Conservation (phyloP, 768 basidiomycete genomes). For the Crassisporium funariophilum region DNA sequence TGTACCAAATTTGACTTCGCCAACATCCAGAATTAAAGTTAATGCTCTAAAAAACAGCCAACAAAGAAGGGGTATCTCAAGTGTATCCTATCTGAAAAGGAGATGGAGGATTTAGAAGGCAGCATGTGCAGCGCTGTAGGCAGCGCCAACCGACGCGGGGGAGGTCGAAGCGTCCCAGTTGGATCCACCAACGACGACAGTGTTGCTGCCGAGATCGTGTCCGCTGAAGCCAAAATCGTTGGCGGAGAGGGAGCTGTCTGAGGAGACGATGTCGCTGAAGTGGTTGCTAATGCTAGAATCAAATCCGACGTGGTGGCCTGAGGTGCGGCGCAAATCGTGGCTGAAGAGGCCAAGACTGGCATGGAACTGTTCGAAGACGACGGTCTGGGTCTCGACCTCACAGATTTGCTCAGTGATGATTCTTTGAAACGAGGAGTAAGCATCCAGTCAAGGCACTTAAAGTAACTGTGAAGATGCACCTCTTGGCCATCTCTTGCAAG, state of each 20-base stretch:
- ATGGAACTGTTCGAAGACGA: slow-evolving; percentile 44
- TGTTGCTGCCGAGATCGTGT: slow-evolving; percentile 38
- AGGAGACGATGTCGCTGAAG: slow-evolving; percentile 33
- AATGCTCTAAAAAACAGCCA: no score
- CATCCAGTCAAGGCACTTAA: not conserved
- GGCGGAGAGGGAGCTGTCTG: slow-evolving; percentile 36
- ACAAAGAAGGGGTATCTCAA: no score
- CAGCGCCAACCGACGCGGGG: slow-evolving; percentile 30
- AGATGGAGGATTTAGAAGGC: no score
- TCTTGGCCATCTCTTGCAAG: slow-evolving; percentile 47
- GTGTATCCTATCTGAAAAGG: no score
- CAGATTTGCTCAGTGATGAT: slow-evolving; percentile 49
- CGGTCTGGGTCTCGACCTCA: slow-evolving; percentile 49
- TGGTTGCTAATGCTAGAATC: slow-evolving; percentile 38
- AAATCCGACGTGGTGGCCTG: slow-evolving; percentile 37
- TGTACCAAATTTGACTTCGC: no score
- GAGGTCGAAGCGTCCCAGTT: slow-evolving; percentile 39
- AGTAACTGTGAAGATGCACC: no score
- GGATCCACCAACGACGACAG: slow-evolving; percentile 35
- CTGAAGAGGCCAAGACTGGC: slow-evolving; percentile 39
- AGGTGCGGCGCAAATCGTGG: slow-evolving; percentile 39
- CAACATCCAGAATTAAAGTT: no score
- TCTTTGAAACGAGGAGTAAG: slow-evolving; percentile 19
- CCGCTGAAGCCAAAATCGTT: slow-evolving; percentile 43
- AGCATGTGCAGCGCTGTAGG: not conserved